These are phyloP conservation scores for sweet orange (Citrus sinensis) DNA, from an alignment of 345 rosid species.

Conservation along the genomic window DNA sequence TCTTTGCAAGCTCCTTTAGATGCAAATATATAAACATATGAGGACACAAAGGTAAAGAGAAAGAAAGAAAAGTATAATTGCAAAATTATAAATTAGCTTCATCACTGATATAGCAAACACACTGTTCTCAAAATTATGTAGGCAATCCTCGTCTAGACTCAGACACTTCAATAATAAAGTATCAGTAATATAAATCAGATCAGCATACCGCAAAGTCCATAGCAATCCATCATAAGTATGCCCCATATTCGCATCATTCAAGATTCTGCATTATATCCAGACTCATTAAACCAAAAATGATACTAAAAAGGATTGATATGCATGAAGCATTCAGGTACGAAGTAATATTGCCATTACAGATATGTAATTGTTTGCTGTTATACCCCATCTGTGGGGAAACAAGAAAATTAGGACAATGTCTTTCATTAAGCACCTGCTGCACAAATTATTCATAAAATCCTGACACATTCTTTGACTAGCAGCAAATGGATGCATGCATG, in stretches of 20 bases:
- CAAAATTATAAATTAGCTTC: neutral
- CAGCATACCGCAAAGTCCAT: slow-evolving; percentile 82
- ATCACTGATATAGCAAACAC: neutral
- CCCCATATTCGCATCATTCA: slow-evolving; percentile 70
- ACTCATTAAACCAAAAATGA: slow-evolving; percentile 11
- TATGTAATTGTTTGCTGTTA: neutral
- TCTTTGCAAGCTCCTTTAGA: slow-evolving; percentile 78
- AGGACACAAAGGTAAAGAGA: neutral
- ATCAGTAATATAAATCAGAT: slow-evolving; percentile 5
- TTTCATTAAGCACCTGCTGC: neutral
- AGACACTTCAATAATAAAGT: slow-evolving; percentile 3
- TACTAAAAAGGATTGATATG: neutral
- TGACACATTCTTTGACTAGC: neutral
- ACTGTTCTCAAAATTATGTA: neutral
- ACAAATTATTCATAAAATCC: neutral
- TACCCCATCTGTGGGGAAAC: neutral
- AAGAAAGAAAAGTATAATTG: neutral
- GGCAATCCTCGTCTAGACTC: neutral
- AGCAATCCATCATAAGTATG: slow-evolving; percentile 79
- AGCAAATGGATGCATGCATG: neutral
- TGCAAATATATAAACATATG: slow-evolving; percentile 15
- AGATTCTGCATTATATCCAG: slow-evolving; percentile 49
- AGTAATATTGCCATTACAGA: neutral
- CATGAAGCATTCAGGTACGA: neutral
- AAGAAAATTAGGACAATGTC: neutral